Evolutionary conservation across 495 filamentous ascomycete genomes (phyloP).

Genomic region (Chaetomium tenue): DNA sequence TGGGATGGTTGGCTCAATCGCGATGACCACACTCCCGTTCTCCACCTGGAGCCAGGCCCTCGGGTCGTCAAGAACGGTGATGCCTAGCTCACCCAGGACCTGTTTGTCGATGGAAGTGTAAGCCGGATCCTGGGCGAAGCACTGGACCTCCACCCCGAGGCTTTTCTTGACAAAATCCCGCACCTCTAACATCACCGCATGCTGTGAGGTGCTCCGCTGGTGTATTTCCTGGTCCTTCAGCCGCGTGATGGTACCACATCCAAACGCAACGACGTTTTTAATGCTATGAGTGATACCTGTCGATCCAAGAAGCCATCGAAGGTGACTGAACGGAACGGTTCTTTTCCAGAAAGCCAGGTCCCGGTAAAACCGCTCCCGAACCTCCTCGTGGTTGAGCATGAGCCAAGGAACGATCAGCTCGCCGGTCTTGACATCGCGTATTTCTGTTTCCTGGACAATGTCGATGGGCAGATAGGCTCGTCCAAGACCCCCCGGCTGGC

Average conservation of each 20-base stretch:
- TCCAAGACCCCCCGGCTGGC: not conserved
- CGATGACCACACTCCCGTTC: slow-evolving; percentile 31
- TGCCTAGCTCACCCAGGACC: slow-evolving; percentile 3
- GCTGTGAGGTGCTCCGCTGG: not conserved
- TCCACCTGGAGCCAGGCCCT: slow-evolving; percentile 33
- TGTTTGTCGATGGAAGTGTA: slow-evolving; percentile 1
- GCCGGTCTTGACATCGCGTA: not conserved
- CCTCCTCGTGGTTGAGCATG: not conserved
- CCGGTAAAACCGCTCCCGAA: not conserved
- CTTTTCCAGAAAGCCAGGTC: not conserved
- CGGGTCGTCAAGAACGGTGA: slow-evolving; percentile 33
- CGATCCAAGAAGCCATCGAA: not conserved
- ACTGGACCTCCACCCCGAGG: not conserved
- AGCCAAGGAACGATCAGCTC: not conserved
- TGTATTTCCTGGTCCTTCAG: not conserved
- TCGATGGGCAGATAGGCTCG: not conserved
- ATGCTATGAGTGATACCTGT: not conserved
- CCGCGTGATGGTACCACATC: not conserved
- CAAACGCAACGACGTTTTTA: slow-evolving; percentile 1
- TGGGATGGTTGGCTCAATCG: slow-evolving; percentile 27
- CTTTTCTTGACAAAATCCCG: not conserved
- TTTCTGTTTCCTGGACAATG: not conserved
- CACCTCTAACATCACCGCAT: not conserved
- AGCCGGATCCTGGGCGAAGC: slow-evolving; percentile 10
- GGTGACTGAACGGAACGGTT: not conserved